A percentile compares a stretch with the other conserved stretches of the same genome.
These are phyloP conservation scores for Neurospora intermedia DNA, from an alignment of 495 filamentous ascomycete genomes.

Conservation along the genomic window DNA sequence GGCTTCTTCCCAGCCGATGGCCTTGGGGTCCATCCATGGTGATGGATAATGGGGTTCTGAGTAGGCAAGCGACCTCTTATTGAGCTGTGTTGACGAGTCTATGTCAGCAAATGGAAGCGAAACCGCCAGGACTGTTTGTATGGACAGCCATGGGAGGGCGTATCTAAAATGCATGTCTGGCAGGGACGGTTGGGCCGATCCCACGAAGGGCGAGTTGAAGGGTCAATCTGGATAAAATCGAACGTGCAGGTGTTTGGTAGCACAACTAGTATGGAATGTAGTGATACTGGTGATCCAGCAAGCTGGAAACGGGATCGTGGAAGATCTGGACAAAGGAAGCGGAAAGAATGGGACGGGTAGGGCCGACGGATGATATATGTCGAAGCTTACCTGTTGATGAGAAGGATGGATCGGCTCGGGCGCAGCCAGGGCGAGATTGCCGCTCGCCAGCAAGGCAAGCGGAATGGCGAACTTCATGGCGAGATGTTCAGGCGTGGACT, in stretches of 20 bases:
- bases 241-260: constrained; percentile 3
- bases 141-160: constrained; percentile 11
- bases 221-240: constrained; percentile 8
- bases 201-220: constrained; percentile 3
- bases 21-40: constrained; percentile 64
- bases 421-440: constrained; percentile 9
- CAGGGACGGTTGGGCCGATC: background rate
- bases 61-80: constrained; percentile 16
- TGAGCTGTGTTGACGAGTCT: constrained; percentile 10
- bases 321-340: background rate
- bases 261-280: background rate
- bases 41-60: constrained; percentile 67
- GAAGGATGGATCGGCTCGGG: background rate
- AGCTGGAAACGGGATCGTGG: background rate
- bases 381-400: constrained; percentile 6
- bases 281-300: background rate
- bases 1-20: constrained; percentile 66
- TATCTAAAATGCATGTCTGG: constrained; percentile 14
- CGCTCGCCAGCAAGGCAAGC: constrained; percentile 11
- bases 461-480: constrained; percentile 13
- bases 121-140: background rate
- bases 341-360: background rate
- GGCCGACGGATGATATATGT: background rate
- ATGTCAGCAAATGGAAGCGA: constrained; percentile 14
- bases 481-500: background rate